phyloP scores from a whole-genome alignment of 129 eudicot species.

The Flaveria linearis region DNA sequence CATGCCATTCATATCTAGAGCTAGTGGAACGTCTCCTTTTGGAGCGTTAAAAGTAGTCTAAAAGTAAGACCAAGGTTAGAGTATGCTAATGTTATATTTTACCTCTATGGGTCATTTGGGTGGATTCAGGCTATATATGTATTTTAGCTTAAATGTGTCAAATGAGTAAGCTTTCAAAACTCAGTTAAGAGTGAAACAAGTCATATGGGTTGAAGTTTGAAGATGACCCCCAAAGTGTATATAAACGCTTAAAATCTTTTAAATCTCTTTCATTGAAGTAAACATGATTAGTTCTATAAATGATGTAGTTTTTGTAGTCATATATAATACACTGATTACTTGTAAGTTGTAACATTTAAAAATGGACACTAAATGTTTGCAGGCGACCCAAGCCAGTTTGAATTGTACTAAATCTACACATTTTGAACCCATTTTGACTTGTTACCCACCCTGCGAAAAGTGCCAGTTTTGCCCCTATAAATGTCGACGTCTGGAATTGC shows the following conservation, averaged over 20 bases:
- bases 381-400: not conserved
- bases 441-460: not conserved
- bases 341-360: not conserved
- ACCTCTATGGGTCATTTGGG: not conserved
- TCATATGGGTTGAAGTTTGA: not conserved
- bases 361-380: not conserved
- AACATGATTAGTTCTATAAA: not conserved
- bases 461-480: not conserved
- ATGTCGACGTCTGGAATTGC: not conserved
- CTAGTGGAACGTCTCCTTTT: constrained; percentile 67
- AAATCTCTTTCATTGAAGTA: not conserved
- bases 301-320: not conserved
- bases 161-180: not conserved
- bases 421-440: not conserved
- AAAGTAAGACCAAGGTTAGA: constrained; percentile 5
- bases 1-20: constrained; percentile 81
- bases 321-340: not conserved
- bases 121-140: not conserved
- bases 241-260: not conserved
- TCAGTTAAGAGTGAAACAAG: not conserved
- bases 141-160: not conserved
- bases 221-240: constrained; percentile 9
- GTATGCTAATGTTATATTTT: not conserved
- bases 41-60: constrained; percentile 82
- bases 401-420: not conserved